Evolutionary conservation across 202 grass and related monocot genomes (phyloP).

Genomic region (Zizania palustris): DNA sequence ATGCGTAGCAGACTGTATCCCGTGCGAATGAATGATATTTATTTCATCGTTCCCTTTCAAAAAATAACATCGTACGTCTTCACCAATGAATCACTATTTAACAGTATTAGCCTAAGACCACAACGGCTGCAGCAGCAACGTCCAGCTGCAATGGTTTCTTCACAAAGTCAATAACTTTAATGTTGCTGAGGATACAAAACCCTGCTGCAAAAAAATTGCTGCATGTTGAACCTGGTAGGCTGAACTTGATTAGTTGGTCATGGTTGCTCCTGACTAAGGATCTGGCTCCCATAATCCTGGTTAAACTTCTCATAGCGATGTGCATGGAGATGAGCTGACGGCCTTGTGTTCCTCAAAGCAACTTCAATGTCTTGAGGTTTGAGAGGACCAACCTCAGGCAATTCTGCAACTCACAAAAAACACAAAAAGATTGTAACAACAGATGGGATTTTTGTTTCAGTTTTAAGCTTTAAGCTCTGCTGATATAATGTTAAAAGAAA

Average conservation of each 20-base stretch:
- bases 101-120: neutral
- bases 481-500: neutral
- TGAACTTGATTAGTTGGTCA: slow-evolving; percentile 33
- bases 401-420: slow-evolving; percentile 40
- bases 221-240: neutral
- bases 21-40: too few species aligned
- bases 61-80: too few species aligned
- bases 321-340: slow-evolving; percentile 83
- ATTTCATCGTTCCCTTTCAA: too few species aligned
- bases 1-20: too few species aligned
- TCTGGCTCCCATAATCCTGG: slow-evolving; percentile 85
- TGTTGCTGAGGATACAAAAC: neutral
- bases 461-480: neutral
- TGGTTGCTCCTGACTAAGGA: slow-evolving; percentile 44
- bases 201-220: neutral
- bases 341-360: slow-evolving; percentile 82
- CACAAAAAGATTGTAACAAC: neutral
- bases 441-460: neutral
- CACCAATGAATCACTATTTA: too few species aligned
- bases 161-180: neutral
- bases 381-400: slow-evolving; percentile 77
- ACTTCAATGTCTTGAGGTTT: slow-evolving; percentile 67
- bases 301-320: slow-evolving; percentile 88
- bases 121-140: neutral
- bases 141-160: neutral